Conservation (phyloP, 2,329 filamentous ascomycete genomes). For the Dothistroma septosporum region DNA sequence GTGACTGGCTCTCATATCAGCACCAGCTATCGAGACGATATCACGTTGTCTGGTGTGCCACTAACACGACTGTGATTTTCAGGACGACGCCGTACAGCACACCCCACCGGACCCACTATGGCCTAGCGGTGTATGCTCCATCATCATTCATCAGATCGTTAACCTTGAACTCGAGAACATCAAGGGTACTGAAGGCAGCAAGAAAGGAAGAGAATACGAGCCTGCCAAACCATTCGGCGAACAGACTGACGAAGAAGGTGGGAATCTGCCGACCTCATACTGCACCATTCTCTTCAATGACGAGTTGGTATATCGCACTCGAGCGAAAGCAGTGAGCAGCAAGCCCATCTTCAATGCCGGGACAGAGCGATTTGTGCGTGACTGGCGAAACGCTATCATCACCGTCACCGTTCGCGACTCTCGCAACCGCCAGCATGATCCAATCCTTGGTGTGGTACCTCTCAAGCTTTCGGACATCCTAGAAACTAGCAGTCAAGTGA, state of each 20-base stretch:
- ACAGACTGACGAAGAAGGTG: constrained; percentile 76
- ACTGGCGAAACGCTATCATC: constrained; percentile 84
- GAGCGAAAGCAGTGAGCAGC: constrained; percentile 86
- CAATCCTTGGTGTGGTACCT: constrained; percentile 86
- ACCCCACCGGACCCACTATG: constrained; percentile 95
- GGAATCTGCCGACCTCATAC: constrained; percentile 80
- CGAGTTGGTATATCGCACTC: constrained; percentile 85
- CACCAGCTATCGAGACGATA: too few species aligned
- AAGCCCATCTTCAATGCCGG: constrained; percentile 97
- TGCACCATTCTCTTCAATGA: constrained; percentile 91
- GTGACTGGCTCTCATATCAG: too few species aligned
- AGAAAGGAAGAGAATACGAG: constrained; percentile 82
- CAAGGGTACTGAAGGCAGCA: constrained; percentile 75
- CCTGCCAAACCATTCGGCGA: constrained; percentile 82
- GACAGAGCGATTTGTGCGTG: constrained; percentile 85
- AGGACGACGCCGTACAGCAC: constrained; percentile 77
- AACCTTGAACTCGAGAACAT: constrained; percentile 89
- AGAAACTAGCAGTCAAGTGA: constrained; percentile 78
- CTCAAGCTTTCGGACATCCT: constrained; percentile 85
- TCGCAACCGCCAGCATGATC: constrained; percentile 86
- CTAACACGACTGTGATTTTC: too few species aligned
- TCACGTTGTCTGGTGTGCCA: too few species aligned
- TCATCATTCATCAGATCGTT: constrained; percentile 91
- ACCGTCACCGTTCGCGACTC: constrained; percentile 86
- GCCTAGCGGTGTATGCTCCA: constrained; percentile 82